Conservation (phyloP, 2,329 filamentous ascomycete species). For the Penicillium sp. region DNA sequence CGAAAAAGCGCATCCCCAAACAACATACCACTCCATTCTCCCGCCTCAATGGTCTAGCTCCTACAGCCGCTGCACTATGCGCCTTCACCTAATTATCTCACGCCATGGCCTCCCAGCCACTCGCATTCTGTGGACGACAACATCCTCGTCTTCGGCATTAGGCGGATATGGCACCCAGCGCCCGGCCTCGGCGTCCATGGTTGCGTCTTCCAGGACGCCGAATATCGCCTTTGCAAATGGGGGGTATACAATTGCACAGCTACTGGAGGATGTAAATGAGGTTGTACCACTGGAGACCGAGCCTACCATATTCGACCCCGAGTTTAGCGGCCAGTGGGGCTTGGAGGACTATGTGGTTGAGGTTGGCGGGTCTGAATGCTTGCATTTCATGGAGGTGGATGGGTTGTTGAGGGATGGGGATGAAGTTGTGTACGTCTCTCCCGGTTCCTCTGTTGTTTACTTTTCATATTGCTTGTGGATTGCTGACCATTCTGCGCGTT, state of each 20-base stretch:
- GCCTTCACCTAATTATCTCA: slow-evolving; percentile 71
- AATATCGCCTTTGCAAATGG: slow-evolving; percentile 45
- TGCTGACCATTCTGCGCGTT: slow-evolving; percentile 2
- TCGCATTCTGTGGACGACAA: slow-evolving; percentile 70
- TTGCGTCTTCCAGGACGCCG: slow-evolving; percentile 36
- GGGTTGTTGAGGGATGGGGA: slow-evolving; percentile 79
- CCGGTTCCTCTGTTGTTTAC: background rate
- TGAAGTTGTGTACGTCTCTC: slow-evolving; percentile 67
- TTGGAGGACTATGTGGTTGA: slow-evolving; percentile 89
- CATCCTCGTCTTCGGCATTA: slow-evolving; percentile 36
- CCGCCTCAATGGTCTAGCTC: slow-evolving; percentile 21
- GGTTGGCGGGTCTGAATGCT: slow-evolving; percentile 78
- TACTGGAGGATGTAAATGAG: slow-evolving; percentile 78
- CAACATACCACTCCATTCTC: background rate
- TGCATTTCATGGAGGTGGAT: slow-evolving; percentile 77
- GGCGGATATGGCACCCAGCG: slow-evolving; percentile 18
- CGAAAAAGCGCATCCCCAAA: background rate
- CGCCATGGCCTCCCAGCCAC: slow-evolving; percentile 73
- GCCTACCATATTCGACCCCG: slow-evolving; percentile 32
- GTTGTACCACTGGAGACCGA: slow-evolving; percentile 77
- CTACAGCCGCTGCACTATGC: slow-evolving; percentile 52
- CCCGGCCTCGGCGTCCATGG: slow-evolving; percentile 35
- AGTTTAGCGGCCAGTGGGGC: slow-evolving; percentile 65
- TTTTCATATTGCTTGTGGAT: background rate
- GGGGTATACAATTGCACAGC: slow-evolving; percentile 70